Base-by-base conservation (phyloP, 345 rosid genomes). In the Lumnitzera racemosa region DNA sequence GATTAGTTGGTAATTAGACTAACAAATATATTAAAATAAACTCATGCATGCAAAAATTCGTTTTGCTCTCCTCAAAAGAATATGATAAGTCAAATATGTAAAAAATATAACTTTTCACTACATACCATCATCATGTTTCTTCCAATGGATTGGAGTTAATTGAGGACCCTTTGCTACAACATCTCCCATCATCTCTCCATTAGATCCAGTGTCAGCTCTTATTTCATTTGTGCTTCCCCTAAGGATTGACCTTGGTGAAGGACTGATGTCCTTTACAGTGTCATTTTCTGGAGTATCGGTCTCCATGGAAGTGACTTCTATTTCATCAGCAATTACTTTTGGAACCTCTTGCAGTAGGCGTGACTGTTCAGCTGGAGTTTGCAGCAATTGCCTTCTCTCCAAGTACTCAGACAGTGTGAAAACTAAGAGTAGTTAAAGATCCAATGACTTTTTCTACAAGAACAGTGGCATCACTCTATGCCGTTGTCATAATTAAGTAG, bases 371-470 rank as follows among this genome's bases (percentile, higher is more conserved):
- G 73, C 76, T 49, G 83, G 78, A 61, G 74, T 81, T 75, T 79
- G 74, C 59, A 91, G 96, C 72, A 83, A 72, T 71, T 83, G 71
- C 66, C 74, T 83, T 62, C 80, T 86, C 31, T 89, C 96, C 73
- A 91, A 59, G 81, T 89, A 85, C 70, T 86, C 95, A 11, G 61
- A 67, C 63, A 88, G 65, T 57, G 92, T 91, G 63, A 70, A 57
- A 72, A 73, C 70, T 71, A 63, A 48, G 62, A 58, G 53, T 56
- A 69, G 81, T 91, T 79, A 91, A 91, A 91, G 66, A 78, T 69
- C 57, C 63, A 64, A 61, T 27, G 9, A 4, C 11, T 49, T 46
- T 46, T 48, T 36, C 16, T 14, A 41, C 46, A 57, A 43, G 54
- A 61, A 27, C n/a, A 47, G 64, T 29, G 46, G 41, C 17, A 53